phyloP scores from a whole-genome alignment of 129 eudicot genomes.

The Saussurea involucrata region DNA sequence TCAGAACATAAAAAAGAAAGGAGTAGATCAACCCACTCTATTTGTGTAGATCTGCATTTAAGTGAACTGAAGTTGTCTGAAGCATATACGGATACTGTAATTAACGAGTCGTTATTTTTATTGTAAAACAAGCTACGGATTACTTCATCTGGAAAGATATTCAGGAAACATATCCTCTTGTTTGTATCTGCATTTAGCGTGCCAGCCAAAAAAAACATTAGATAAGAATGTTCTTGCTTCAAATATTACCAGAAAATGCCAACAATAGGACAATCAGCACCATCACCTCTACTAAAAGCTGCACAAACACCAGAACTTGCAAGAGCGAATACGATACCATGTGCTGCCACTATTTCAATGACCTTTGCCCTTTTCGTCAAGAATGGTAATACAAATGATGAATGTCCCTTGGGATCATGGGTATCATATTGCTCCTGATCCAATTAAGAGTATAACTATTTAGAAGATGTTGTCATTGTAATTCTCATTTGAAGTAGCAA shows the following conservation, averaged over 20 bases:
- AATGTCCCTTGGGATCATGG: slow-evolving; percentile 67
- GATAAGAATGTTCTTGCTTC: background rate
- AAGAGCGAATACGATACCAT: slow-evolving; percentile 73
- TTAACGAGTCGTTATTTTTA: slow-evolving; percentile 73
- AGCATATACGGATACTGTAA: slow-evolving; percentile 84
- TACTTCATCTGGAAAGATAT: slow-evolving; percentile 77
- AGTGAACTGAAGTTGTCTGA: slow-evolving; percentile 78
- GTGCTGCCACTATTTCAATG: slow-evolving; percentile 76
- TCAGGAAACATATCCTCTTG: slow-evolving; percentile 70
- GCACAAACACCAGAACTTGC: slow-evolving; percentile 83
- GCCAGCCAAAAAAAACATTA: background rate
- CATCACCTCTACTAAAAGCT: slow-evolving; percentile 70
- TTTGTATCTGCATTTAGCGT: slow-evolving; percentile 59
- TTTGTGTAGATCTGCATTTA: slow-evolving; percentile 85
- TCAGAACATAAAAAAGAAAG: slow-evolving; percentile 13
- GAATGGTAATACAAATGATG: slow-evolving; percentile 49
- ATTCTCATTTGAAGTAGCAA: background rate
- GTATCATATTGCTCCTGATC: slow-evolving; percentile 56
- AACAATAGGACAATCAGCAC: background rate
- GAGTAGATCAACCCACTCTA: slow-evolving; percentile 50
- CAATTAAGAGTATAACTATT: slow-evolving; percentile 8
- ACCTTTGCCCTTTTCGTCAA: slow-evolving; percentile 65
- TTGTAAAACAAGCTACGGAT: slow-evolving; percentile 84
- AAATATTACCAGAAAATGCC: background rate
- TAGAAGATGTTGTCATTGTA: background rate